Base-by-base conservation (phyloP, 805 yeast genomes). In the Suhomyces prunicola region DNA sequence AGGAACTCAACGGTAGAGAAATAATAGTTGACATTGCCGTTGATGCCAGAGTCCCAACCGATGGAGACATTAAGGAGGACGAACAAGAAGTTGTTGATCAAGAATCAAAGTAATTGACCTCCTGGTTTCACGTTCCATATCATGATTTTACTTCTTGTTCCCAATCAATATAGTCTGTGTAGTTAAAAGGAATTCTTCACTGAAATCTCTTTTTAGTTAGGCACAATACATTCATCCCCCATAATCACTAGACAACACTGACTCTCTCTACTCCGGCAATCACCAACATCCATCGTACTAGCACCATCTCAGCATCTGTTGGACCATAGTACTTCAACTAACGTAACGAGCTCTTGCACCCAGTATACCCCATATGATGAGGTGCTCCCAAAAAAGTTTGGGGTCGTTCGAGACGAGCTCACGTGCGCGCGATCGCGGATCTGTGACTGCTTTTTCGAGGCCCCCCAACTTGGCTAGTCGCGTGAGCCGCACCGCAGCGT, bases 1-100 rank as follows among this genome's bases (percentile, higher is more conserved):
- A 77, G 62, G 79, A 77, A 50, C 72, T 87, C 60, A 82, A 82
- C 55, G 96, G 87, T 48, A 81, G 88, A 67, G 77, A 76, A 48
- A 72, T 91, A 54, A 72, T 79, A 46, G 90, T 87, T 54, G 86
- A 85, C 58, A 80, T 86, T 60, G 97, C 97, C 19, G 80, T 88
- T 57, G 89, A 86, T 62, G 74, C 85, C 9, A 73, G 78, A 57
- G 57, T 61, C 40, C 53, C 62, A 31, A 44, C 48, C 33, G 47
- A 48, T 3, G 50, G 13, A 15, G 50, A 40, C 15, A 26, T 15
- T 22, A 35, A 35, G 33, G 39, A 22, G 26, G 35, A 35, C 6
- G 45, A 47, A 33, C 19, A 42, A 22, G 31, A 42, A 42, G 46
- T 42, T 42, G 31, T 42, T 42, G 31, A 24, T 24, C 26, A 42